Evolutionary conservation across 1,139 yeast genomes (phyloP).

Genomic region (Sugiyamaella pinicola): DNA sequence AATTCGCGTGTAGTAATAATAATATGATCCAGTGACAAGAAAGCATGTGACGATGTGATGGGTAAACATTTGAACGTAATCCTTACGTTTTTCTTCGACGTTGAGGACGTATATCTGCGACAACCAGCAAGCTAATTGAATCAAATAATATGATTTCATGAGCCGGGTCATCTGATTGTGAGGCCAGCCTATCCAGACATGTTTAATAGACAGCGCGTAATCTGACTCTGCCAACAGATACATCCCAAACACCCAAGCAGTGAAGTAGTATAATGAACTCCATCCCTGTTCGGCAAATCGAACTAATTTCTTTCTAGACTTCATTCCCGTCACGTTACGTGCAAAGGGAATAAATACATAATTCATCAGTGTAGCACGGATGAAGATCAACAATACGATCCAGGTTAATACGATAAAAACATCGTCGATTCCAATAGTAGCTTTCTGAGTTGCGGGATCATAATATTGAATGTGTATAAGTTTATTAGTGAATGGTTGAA

Average conservation of each 20-base stretch:
- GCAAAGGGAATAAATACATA: conserved; percentile 64
- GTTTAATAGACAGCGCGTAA: conserved; percentile 60
- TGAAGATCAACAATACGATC: conserved; percentile 58
- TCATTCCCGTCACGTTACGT: conserved; percentile 47
- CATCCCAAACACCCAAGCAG: conserved; percentile 61
- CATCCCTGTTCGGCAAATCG: conserved; percentile 90
- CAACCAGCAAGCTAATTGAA: conserved; percentile 75
- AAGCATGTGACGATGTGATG: conserved; percentile 82
- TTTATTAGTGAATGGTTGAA: conserved; percentile 32
- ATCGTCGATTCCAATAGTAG: conserved; percentile 46
- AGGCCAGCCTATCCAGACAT: conserved; percentile 77
- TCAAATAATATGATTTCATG: conserved; percentile 72
- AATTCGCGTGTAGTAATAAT: conserved; percentile 68
- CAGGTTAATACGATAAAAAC: conserved; percentile 56
- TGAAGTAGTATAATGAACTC: conserved; percentile 63
- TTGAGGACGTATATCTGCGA: conserved; percentile 78
- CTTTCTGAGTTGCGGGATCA: conserved; percentile 28
- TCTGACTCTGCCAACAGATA: conserved; percentile 59
- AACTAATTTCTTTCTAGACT: conserved; percentile 53
- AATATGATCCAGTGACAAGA: conserved; percentile 71
- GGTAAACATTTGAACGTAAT: conserved; percentile 80
- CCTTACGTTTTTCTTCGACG: conserved; percentile 78
- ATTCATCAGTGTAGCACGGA: conserved; percentile 63
- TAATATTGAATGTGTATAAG: conserved; percentile 34
- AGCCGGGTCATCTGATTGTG: conserved; percentile 49